A percentile compares a stretch with the other conserved stretches of the same genome.
Evolutionary conservation across 1,139 yeast species (phyloP).

Genomic region (Cylindricascospora bacillispora): DNA sequence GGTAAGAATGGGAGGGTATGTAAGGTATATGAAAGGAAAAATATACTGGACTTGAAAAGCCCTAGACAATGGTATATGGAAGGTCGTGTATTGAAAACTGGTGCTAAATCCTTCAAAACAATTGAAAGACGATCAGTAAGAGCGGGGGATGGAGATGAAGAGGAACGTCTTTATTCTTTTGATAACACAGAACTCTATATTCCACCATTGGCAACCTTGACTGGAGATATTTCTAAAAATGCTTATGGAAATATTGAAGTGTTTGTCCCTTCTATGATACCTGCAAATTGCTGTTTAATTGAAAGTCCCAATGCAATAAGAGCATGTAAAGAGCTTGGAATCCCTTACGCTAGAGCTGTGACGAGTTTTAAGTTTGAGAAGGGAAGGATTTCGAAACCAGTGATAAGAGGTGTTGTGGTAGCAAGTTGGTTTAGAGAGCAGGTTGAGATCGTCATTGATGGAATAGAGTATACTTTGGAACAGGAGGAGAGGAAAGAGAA

Average conservation of each 20-base stretch:
- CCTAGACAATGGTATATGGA: conserved; percentile 79
- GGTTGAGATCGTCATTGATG: conserved; percentile 41
- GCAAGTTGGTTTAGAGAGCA: conserved; percentile 57
- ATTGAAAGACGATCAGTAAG: conserved; percentile 22
- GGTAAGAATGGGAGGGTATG: conserved; percentile 26
- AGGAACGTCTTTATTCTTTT: conserved; percentile 56
- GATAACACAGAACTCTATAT: conserved; percentile 61
- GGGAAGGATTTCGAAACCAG: conserved; percentile 42
- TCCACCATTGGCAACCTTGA: conserved; percentile 42
- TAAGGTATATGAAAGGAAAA: conserved; percentile 52
- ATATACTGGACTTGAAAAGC: conserved; percentile 51
- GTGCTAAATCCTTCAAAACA: conserved; percentile 51
- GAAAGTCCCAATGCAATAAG: conserved; percentile 40
- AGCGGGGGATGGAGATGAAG: conserved; percentile 30
- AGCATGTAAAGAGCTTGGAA: conserved; percentile 58
- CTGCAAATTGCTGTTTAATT: conserved; percentile 62
- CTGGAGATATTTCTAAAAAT: conserved; percentile 60
- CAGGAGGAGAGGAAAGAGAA: conserved; percentile 35
- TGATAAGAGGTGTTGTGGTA: conserved; percentile 67
- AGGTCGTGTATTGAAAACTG: conserved; percentile 65
- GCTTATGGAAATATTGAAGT: conserved; percentile 75
- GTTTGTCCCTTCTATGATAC: conserved; percentile 68
- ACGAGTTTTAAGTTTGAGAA: conserved; percentile 66
- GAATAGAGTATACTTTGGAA: conserved; percentile 38
- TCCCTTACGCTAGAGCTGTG: conserved; percentile 82